phyloP scores from a whole-genome alignment of 148 eudicot species.

The Persicaria maculosa region DNA sequence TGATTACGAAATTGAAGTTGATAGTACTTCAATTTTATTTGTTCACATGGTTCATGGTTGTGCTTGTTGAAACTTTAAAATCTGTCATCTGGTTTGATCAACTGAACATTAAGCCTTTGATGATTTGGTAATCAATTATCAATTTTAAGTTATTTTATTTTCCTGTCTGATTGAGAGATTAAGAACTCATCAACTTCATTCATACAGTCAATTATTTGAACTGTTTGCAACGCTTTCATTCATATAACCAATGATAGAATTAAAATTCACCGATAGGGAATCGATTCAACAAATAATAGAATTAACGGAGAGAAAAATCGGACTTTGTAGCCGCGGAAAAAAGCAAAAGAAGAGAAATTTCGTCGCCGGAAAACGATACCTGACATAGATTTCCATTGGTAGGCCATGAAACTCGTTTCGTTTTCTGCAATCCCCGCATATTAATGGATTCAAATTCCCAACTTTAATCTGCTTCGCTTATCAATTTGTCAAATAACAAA shows the following conservation, averaged over 20 bases:
- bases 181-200: no score
- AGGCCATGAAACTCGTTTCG: slow-evolving; percentile 6
- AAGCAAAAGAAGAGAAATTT: neutral
- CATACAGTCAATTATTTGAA: no score
- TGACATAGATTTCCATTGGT: slow-evolving; percentile 5
- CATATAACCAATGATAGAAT: neutral
- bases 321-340: neutral
- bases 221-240: no score
- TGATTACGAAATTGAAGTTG: no score
- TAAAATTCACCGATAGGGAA: neutral
- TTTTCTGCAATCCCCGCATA: slow-evolving; percentile 4
- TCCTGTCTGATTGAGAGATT: no score
- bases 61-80: no score
- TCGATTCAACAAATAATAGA: neutral
- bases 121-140: no score
- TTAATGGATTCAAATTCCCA: neutral
- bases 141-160: no score
- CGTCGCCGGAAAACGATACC: neutral
- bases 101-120: no score
- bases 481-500: neutral
- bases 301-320: neutral
- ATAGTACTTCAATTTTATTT: no score
- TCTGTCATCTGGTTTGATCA: no score
- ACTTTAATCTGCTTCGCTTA: slow-evolving; percentile 3
- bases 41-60: no score